A percentile compares a stretch with the other conserved stretches of the same genome.
Evolutionary conservation across 2,329 filamentous ascomycete species (phyloP).

Genomic region (Aspergillus costaricaensis): DNA sequence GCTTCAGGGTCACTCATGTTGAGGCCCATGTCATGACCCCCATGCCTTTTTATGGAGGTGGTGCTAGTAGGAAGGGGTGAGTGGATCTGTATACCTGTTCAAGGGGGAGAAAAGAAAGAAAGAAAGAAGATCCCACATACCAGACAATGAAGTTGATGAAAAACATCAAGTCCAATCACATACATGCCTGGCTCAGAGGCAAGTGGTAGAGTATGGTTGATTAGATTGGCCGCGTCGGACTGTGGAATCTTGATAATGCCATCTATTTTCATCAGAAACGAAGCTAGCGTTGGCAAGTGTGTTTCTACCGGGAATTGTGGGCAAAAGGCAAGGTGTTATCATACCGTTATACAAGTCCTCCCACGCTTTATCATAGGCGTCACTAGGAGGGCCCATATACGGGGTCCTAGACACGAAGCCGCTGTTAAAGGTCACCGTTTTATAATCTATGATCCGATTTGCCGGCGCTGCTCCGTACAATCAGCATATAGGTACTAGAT

Average conservation of each 20-base stretch:
- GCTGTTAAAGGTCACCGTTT: constrained; percentile 8
- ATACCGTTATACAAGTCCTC: constrained; percentile 12
- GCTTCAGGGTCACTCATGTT: no score
- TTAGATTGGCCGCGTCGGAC: constrained; percentile 9
- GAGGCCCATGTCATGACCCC: no score
- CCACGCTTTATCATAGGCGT: constrained; percentile 15
- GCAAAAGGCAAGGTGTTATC: not conserved
- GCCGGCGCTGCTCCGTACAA: no score
- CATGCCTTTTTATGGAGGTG: no score
- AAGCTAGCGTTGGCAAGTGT: no score
- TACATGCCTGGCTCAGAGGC: constrained; percentile 14
- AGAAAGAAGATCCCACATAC: constrained; percentile 3
- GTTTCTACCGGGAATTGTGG: no score
- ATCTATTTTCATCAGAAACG: not conserved
- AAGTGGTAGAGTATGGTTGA: constrained; percentile 17
- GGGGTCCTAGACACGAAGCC: constrained; percentile 6
- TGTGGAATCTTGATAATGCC: constrained; percentile 13
- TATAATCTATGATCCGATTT: not conserved
- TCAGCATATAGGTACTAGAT: no score
- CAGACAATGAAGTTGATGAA: constrained; percentile 30
- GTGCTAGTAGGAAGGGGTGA: no score
- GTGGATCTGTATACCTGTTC: no score
- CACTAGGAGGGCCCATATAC: constrained; percentile 14
- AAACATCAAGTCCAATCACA: constrained; percentile 16
- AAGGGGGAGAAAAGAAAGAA: no score